phyloP scores from a whole-genome alignment of 2,329 filamentous ascomycete species.

The Diaporthe sp. region DNA sequence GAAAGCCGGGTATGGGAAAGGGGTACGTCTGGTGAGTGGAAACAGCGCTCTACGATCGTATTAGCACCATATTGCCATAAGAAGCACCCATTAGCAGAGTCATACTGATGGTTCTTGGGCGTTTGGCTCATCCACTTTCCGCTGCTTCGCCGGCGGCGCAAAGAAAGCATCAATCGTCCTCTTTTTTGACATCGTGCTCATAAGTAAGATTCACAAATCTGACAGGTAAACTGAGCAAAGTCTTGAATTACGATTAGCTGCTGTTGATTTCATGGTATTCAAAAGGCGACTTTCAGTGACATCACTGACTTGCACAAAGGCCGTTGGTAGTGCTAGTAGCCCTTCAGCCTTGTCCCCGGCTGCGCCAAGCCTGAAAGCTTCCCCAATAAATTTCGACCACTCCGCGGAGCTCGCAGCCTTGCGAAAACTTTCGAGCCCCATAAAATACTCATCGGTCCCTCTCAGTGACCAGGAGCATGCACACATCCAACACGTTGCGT shows the following conservation, averaged over 20 bases:
- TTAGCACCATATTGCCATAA: constrained; percentile 23
- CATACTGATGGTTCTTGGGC: constrained; percentile 31
- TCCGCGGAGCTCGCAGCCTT: constrained; percentile 34
- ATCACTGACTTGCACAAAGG: constrained; percentile 34
- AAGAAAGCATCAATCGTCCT: constrained; percentile 81
- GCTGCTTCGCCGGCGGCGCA: constrained; percentile 60
- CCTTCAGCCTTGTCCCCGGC: constrained; percentile 38
- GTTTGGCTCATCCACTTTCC: constrained; percentile 40
- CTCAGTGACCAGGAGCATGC: constrained; percentile 12
- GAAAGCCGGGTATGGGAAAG: constrained; percentile 63
- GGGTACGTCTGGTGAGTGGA: constrained; percentile 64
- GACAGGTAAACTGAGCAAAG: background rate
- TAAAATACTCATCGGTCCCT: constrained; percentile 8
- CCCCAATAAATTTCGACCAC: constrained; percentile 13
- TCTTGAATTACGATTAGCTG: background rate
- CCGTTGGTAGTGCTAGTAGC: constrained; percentile 12
- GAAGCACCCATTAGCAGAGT: background rate
- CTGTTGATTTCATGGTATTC: background rate
- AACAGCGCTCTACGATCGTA: constrained; percentile 43
- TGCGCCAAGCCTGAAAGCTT: constrained; percentile 36
- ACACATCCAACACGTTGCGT: background rate
- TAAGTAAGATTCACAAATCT: background rate
- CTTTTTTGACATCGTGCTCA: constrained; percentile 59
- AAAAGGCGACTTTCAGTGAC: constrained; percentile 28
- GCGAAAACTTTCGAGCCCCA: constrained; percentile 38